Evolutionary conservation across 2,329 filamentous ascomycete species (phyloP).

Genomic region (Pestalotiopsis sp.): DNA sequence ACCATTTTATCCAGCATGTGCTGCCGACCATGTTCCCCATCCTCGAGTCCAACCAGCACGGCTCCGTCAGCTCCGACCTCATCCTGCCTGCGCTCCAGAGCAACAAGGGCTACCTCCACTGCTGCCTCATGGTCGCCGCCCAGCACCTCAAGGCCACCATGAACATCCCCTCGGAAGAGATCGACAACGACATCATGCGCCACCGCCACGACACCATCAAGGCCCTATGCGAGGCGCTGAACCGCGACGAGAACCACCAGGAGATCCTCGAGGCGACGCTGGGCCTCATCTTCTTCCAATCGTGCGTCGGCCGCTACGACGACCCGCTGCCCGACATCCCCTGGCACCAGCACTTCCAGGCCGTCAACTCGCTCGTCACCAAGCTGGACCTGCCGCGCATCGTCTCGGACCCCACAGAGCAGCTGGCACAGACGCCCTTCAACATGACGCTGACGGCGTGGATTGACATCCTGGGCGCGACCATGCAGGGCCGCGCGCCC

Average conservation of each 20-base stretch:
- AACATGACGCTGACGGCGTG: slow-evolving; percentile 93
- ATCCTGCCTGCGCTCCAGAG: slow-evolving; percentile 85
- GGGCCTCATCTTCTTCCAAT: slow-evolving; percentile 96
- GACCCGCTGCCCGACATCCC: slow-evolving; percentile 88
- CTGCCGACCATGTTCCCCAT: slow-evolving; percentile 90
- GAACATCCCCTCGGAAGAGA: slow-evolving; percentile 67
- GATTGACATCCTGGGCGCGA: slow-evolving; percentile 96
- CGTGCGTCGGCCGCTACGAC: slow-evolving; percentile 82
- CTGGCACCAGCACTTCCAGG: slow-evolving; percentile 97
- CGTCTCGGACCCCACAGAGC: slow-evolving; percentile 62
- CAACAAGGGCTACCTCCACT: slow-evolving; percentile 94
- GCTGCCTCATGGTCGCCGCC: slow-evolving; percentile 89
- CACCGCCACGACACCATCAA: slow-evolving; percentile 89
- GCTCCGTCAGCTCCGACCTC: slow-evolving; percentile 77
- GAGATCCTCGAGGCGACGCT: slow-evolving; percentile 91
- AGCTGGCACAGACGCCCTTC: slow-evolving; percentile 73
- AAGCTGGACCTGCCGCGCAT: slow-evolving; percentile 78
- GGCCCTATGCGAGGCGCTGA: slow-evolving; percentile 80
- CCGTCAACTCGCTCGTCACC: slow-evolving; percentile 80
- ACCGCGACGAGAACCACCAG: slow-evolving; percentile 77
- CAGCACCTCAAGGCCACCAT: slow-evolving; percentile 86
- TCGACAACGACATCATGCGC: slow-evolving; percentile 88
- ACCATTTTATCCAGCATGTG: slow-evolving; percentile 89
- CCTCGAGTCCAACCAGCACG: slow-evolving; percentile 85
- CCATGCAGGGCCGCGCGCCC: slow-evolving; percentile 85